Evolutionary conservation across 2,329 filamentous ascomycete genomes (phyloP), one percentile per base, ranked within the genome.

Genomic region (Talaromyces funiculosus): DNA sequence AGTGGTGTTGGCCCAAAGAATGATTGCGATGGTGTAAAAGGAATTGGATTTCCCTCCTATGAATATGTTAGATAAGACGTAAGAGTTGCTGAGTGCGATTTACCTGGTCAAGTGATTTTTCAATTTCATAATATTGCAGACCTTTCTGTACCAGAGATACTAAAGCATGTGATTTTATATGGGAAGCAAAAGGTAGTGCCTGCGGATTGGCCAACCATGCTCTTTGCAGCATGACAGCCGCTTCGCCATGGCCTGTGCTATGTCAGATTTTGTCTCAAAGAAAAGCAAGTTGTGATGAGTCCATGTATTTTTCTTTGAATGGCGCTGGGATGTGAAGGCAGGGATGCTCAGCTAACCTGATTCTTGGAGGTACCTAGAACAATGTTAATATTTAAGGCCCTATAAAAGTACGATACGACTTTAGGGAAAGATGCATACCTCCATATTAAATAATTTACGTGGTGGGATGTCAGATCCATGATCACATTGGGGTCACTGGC

Each of bases 371-470:
- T 82, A 82, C 69, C 80, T 82, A 64, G n/a, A 29, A 20, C 1
- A 7, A 59, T 35, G 45, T 51, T 53, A 37, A 16, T 14, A 49
- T 9, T 26, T 12, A 29, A 5, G 5, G 5, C 3, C 2, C 12
- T 7, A n/a, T 10, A 31, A 9, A 18, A 14, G 14, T 4, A 6
- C 35, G 10, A 14, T 20, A 7, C 3, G 5, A 31, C 35, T 9
- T 12, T 35, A n/a, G 20, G 20, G 10, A 22, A 40, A 8, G 22
- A 58, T 24, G 74, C 79, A 60, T 81, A 87, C 80, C 85, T 84
- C 81, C 85, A 86, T 73, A 88, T 85, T 70, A 88, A 77, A 75
- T 87, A 87, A 76, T 88, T 88, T 71, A 88, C 81, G 72, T 87
- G 84, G 77, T 87, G 78, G 68, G 74, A 77, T 64, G 75, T 77